Base-by-base conservation (phyloP, 768 basidiomycete species). In the Mycena metata region DNA sequence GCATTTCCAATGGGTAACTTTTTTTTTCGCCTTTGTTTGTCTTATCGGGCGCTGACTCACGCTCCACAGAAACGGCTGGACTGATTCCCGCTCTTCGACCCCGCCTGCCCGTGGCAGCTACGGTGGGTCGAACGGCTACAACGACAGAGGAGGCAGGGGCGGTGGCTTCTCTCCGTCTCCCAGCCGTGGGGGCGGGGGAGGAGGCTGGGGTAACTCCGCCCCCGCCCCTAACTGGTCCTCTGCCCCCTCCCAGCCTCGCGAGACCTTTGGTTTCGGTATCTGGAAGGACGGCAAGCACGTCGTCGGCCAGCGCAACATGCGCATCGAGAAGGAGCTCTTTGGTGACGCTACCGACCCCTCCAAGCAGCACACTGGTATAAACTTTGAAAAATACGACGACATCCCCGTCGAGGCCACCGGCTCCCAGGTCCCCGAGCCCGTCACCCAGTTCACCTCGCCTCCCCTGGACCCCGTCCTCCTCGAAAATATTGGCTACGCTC, bases 321-420 rank as follows among this genome's bases (percentile, higher is more conserved):
- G 96, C 73, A 86, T 96, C 73, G 98, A 99, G 84, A 96, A 95
- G 83, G 96, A 98, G 77, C 91, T 99, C 43, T 99, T 92, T 74
- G 98, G 98, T 61, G 96, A 97, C 70, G 86, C 87, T 45, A 84
- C 88, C 51, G 97, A 98, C 79, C 89, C 91, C 24, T 90, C 89
- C 66, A 94, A 94, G 77, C 93, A 98, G 79, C 91, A 95, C 78
- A 97, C 96, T 49, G 98, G 98, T 70, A 98, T 99, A 84, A 99
- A 99, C 84, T 99, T 99, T 77, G 98, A 99, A 84, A 98, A 98
- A 82, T 99, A 99, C 76, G 98, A 98, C 81, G 97, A 99, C 79
- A 99, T 99, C 77, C 98, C 98, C 70, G 96, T 99, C 73, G 98
- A 99, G 83, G 97, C 96, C 41, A 99, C 97, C 55, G 98, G 98